Conservation (phyloP, 2,329 filamentous ascomycete species). For the Ophiosphaerella herpotricha region DNA sequence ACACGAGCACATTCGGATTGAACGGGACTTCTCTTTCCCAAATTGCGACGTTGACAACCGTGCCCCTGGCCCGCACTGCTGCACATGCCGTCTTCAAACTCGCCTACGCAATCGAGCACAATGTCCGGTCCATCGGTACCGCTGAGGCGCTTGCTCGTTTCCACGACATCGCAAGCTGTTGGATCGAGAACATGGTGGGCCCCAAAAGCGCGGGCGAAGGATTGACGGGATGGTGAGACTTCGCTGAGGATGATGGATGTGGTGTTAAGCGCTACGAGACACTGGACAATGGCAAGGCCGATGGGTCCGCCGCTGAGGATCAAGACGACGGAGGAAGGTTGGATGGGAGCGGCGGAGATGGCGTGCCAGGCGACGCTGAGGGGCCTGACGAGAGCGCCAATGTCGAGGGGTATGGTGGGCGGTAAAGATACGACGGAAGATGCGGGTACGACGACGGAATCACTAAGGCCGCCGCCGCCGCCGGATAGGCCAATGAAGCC, state of each 20-base stretch:
- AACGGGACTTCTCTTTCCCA: conserved; percentile 63
- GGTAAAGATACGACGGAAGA: conserved; percentile 58
- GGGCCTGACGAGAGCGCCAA: conserved; percentile 65
- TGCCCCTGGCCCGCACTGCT: conserved; percentile 58
- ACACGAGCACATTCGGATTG: conserved; percentile 59
- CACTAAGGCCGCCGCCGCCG: conserved; percentile 61
- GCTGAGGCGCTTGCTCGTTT: conserved; percentile 53
- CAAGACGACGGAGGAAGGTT: conserved; percentile 54
- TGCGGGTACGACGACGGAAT: conserved; percentile 58
- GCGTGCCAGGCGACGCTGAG: conserved; percentile 69
- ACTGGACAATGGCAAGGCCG: conserved; percentile 63
- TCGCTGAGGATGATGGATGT: conserved; percentile 64
- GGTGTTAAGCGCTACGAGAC: conserved; percentile 59
- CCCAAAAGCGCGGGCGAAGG: conserved; percentile 59
- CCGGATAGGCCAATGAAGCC: conserved; percentile 59
- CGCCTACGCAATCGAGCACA: conserved; percentile 66
- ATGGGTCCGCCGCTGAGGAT: conserved; percentile 68
- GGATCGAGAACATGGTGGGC: conserved; percentile 62
- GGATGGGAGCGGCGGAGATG: conserved; percentile 55
- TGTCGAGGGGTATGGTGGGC: conserved; percentile 56
- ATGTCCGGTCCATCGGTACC: conserved; percentile 59
- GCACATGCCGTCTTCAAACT: conserved; percentile 51
- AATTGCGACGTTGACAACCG: conserved; percentile 67
- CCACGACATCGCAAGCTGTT: conserved; percentile 54
- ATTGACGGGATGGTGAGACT: conserved; percentile 55